Base-by-base conservation (phyloP, 352 stramenopile genomes). In the Phytophthora ramorum region DNA sequence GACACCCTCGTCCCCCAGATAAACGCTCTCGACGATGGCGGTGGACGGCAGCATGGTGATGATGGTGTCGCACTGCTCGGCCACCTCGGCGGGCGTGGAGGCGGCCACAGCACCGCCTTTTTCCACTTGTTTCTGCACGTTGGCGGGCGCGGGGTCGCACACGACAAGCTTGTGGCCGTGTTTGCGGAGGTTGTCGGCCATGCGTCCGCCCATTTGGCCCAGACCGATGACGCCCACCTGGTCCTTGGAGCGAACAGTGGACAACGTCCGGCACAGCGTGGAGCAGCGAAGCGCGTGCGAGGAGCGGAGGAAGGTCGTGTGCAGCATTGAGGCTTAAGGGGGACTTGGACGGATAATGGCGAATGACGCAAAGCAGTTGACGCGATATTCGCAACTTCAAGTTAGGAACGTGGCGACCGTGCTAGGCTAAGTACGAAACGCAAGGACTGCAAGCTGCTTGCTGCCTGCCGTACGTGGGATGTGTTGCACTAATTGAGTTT, bases 31-130 rank as follows among this genome's bases (percentile, higher is more conserved):
- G n/a, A 98, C 95, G 46, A 92, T 82, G 37, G 75, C 64, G 16
- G 90, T 97, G 67, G 90, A 93, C 53, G 96, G 97, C 53, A 99
- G 79, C 96, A 99, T 99, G 14, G 96, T 99, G 47, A 99, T 64
- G 74, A 99, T 86, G 19, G 85, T 94, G 64, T 85, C 76, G 45
- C 79, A 89, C 54, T 90, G 66, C 30, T 86, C 70, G n/a, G 84
- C 89, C n/a, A 97, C 79, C 51, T 97, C 82, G 56, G 76, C 71
- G 14, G 89, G 67, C 9, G 68, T 88, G 34, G 63, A 67, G n/a
- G 77, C 88, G 13, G 81, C 76, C 28, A 78, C 57, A 13, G 84
- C 84, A 34, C 78, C 74, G 30, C 71, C 71, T 28, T 89, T 75
- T n/a, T 70, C 72, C 14, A 81, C 81, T 24, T 94, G 72, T 24